phyloP scores from a whole-genome alignment of 2,329 filamentous ascomycete species.

The Grosmannia huntii region DNA sequence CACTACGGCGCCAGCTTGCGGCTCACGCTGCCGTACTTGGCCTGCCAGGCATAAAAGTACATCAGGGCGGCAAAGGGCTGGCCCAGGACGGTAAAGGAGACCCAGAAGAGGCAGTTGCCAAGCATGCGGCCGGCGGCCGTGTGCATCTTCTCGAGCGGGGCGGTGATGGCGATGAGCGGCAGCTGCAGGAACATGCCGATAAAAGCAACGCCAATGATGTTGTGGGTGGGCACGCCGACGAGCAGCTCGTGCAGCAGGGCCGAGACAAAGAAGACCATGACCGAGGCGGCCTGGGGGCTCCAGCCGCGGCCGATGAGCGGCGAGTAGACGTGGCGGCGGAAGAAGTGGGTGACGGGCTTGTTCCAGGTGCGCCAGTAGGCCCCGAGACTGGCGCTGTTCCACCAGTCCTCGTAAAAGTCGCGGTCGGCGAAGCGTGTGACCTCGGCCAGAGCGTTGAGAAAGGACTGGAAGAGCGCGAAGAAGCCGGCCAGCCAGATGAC shows the following conservation, averaged over 20 bases:
- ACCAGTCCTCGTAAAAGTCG: conserved; percentile 96
- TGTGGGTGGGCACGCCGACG: conserved; percentile 90
- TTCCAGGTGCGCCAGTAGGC: conserved; percentile 96
- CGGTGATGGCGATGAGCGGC: conserved; percentile 71
- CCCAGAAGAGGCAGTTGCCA: conserved; percentile 92
- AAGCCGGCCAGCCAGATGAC: conserved; percentile 97
- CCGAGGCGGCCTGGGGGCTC: conserved; percentile 55
- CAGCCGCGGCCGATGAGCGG: conserved; percentile 79
- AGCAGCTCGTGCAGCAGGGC: conserved; percentile 84
- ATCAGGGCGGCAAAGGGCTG: conserved; percentile 84
- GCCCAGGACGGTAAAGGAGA: conserved; percentile 88
- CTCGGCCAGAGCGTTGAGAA: conserved; percentile 83
- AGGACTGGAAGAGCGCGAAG: conserved; percentile 90
- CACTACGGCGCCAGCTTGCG: conserved; percentile 14
- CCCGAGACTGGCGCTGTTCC: conserved; percentile 80
- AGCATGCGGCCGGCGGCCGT: conserved; percentile 64
- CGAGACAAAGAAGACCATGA: conserved; percentile 77
- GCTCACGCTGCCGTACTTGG: conserved; percentile 82
- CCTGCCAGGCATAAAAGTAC: conserved; percentile 98
- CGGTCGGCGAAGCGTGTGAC: conserved; percentile 82
- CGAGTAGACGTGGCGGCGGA: conserved; percentile 86
- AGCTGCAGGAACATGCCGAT: conserved; percentile 88
- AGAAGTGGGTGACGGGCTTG: conserved; percentile 92
- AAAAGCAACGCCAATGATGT: conserved; percentile 85
- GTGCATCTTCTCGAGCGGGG: conserved; percentile 65